Percentiles rank a stretch among this genome's conserved stretches.
These are phyloP conservation scores for Kalmusia sp. DNA, from an alignment of 2,329 filamentous ascomycete species.

Conservation along the genomic window DNA sequence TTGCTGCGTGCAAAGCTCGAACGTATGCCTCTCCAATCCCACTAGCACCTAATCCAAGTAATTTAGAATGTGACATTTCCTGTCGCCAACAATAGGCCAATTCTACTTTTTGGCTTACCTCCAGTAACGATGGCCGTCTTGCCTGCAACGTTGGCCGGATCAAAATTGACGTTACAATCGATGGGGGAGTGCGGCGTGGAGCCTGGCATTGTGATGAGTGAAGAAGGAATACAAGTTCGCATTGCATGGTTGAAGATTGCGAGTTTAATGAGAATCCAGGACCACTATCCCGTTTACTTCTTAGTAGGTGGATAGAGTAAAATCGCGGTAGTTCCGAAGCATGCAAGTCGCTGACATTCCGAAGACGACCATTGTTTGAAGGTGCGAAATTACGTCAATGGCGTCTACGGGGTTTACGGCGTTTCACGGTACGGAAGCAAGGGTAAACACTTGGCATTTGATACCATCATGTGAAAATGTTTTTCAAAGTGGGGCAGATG, in stretches of 20 bases:
- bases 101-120: not conserved
- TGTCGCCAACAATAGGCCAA: too few species aligned
- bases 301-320: too few species aligned
- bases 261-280: too few species aligned
- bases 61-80: too few species aligned
- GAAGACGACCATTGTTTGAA: not conserved
- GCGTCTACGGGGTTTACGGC: too few species aligned
- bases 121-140: slow-evolving; percentile 14
- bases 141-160: not conserved
- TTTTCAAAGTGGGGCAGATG: not conserved
- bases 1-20: not conserved
- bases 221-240: not conserved
- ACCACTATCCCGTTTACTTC: too few species aligned
- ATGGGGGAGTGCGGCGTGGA: not conserved
- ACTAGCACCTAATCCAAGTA: not conserved
- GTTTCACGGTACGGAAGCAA: not conserved
- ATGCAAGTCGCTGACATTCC: not conserved
- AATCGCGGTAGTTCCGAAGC: not conserved
- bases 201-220: not conserved
- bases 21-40: not conserved
- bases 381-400: too few species aligned
- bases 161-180: slow-evolving; percentile 6
- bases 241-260: too few species aligned
- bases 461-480: not conserved
- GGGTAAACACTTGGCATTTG: not conserved